Conservation (phyloP, 768 basidiomycete species). For the Tylopilus plumbeoviolaceoides region DNA sequence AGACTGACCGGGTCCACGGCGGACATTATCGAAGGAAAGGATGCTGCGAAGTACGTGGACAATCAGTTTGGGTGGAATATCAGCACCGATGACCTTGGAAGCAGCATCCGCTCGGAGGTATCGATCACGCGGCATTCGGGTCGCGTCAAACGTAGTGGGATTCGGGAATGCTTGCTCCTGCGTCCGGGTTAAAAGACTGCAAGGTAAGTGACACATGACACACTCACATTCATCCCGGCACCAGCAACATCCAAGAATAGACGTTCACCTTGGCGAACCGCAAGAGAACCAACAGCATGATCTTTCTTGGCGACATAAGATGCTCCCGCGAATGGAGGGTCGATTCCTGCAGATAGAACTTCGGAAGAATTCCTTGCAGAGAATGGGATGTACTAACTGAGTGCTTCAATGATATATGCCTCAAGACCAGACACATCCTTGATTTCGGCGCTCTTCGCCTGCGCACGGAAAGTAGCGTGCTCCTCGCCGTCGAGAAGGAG, state of each 20-base stretch:
- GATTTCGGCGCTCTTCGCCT: slow-evolving; percentile 28
- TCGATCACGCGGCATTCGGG: slow-evolving; percentile 40
- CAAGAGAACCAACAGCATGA: slow-evolving; percentile 38
- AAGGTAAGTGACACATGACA: neutral
- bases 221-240: slow-evolving; percentile 57
- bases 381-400: slow-evolving; percentile 46
- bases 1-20: slow-evolving; percentile 65
- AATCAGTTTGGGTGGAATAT: slow-evolving; percentile 56
- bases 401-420: slow-evolving; percentile 62
- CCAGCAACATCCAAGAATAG: slow-evolving; percentile 60
- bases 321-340: slow-evolving; percentile 68
- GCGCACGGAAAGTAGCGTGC: slow-evolving; percentile 34
- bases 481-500: slow-evolving; percentile 54
- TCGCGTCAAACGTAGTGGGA: slow-evolving; percentile 41
- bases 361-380: neutral
- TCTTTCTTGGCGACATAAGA: slow-evolving; percentile 53
- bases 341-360: slow-evolving; percentile 46
- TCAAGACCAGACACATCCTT: slow-evolving; percentile 41
- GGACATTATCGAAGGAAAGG: slow-evolving; percentile 52
- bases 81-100: slow-evolving; percentile 47
- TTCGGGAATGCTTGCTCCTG: slow-evolving; percentile 53
- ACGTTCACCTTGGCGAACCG: slow-evolving; percentile 44
- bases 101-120: slow-evolving; percentile 48
- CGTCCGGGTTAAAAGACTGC: neutral
- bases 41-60: slow-evolving; percentile 62